These are phyloP conservation scores for Cephaloascus albidus DNA, from an alignment of 805 yeast genomes.

Conservation along the genomic window DNA sequence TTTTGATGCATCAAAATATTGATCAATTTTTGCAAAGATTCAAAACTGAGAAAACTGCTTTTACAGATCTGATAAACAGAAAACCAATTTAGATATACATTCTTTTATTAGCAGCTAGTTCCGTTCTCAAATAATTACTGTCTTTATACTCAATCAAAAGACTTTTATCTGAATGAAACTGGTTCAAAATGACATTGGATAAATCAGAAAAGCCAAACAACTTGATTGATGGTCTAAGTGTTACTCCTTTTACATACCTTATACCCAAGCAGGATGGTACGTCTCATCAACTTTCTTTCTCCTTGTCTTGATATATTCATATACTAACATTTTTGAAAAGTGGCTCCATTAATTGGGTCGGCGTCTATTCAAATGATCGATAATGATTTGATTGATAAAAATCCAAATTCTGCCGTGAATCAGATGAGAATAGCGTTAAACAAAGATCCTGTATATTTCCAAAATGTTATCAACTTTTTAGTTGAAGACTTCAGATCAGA, in stretches of 20 bases:
- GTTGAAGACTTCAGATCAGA: conserved; percentile 13
- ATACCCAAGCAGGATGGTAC: conserved; percentile 29
- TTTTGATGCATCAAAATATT: too few relatives aligned
- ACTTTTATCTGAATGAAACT: not conserved
- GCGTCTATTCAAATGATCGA: conserved; percentile 4
- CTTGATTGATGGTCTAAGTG: conserved; percentile 1
- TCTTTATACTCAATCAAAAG: not conserved
- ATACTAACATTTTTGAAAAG: not conserved
- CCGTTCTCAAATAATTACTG: not conserved
- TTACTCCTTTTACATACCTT: conserved; percentile 22
- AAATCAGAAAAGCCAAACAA: conserved; percentile 1
- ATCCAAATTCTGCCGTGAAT: conserved; percentile 2
- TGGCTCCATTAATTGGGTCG: conserved; percentile 9
- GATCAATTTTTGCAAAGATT: too few relatives aligned
- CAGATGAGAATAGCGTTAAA: conserved; percentile 6
- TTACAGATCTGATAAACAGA: too few relatives aligned
- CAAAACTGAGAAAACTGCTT: too few relatives aligned
- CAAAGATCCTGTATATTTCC: conserved; percentile 6
- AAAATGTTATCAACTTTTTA: conserved; percentile 6
- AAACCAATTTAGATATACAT: too few relatives aligned
- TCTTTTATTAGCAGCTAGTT: too few relatives aligned
- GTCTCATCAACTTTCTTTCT: conserved; percentile 6
- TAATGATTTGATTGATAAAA: conserved; percentile 1
- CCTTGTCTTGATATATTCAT: too few relatives aligned
- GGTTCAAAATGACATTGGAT: not conserved